Evolutionary conservation across 129 eudicot genomes (phyloP).

Genomic region (Gnaphalium uliginosum): DNA sequence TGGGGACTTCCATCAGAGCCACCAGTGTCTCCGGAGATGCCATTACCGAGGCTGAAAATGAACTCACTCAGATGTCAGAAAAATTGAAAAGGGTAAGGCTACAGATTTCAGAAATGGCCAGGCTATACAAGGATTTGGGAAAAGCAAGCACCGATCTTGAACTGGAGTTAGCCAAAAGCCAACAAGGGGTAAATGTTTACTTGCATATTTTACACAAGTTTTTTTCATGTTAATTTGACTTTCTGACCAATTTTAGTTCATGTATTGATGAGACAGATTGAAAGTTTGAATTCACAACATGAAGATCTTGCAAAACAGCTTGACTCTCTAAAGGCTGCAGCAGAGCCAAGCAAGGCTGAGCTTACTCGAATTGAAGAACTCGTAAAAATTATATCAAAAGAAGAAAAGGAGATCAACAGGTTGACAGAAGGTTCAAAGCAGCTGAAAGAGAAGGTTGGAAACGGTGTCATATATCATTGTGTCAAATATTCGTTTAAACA

Average conservation of each 20-base stretch:
- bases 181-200: slow-evolving; percentile 58
- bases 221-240: not conserved
- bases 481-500: not conserved
- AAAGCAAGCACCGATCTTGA: slow-evolving; percentile 53
- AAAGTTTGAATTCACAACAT: slow-evolving; percentile 64
- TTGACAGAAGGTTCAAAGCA: slow-evolving; percentile 66
- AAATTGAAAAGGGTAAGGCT: slow-evolving; percentile 41
- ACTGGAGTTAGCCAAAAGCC: slow-evolving; percentile 75
- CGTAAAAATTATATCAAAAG: slow-evolving; percentile 40
- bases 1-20: slow-evolving; percentile 82
- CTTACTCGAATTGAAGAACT: slow-evolving; percentile 60
- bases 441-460: slow-evolving; percentile 75
- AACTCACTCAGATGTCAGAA: slow-evolving; percentile 54
- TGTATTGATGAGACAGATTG: slow-evolving; percentile 46
- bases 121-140: slow-evolving; percentile 58
- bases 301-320: slow-evolving; percentile 76
- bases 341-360: slow-evolving; percentile 71
- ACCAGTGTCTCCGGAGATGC: slow-evolving; percentile 76
- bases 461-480: not conserved
- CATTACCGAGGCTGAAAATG: slow-evolving; percentile 65
- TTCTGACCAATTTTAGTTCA: not conserved
- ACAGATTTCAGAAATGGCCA: slow-evolving; percentile 51
- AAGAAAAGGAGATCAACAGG: slow-evolving; percentile 72
- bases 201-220: not conserved
- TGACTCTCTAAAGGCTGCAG: slow-evolving; percentile 63